Evolutionary conservation across 1,139 yeast genomes (phyloP).

Genomic region (Protomyces lactucae-debilis): DNA sequence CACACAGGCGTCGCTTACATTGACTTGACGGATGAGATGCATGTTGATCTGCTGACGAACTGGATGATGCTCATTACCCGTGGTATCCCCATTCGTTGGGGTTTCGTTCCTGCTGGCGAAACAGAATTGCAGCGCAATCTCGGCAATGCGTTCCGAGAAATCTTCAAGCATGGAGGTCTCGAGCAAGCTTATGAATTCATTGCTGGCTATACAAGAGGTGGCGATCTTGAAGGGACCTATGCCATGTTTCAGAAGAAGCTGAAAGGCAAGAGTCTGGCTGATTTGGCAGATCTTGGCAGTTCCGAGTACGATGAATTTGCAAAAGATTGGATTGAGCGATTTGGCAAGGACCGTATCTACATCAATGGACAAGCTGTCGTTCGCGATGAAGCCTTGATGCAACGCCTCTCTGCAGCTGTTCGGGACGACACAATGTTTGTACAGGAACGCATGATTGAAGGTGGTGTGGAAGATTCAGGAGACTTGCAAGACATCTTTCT

Average conservation of each 20-base stretch:
- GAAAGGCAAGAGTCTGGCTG: constrained; percentile 45
- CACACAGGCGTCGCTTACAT: constrained; percentile 69
- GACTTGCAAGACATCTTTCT: constrained; percentile 33
- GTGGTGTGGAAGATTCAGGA: constrained; percentile 32
- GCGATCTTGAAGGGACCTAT: constrained; percentile 1
- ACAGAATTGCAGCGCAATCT: constrained; percentile 18
- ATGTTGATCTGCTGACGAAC: constrained; percentile 43
- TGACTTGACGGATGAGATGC: constrained; percentile 53
- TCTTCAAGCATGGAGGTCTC: neutral
- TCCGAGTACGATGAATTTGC: neutral
- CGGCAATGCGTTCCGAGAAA: constrained; percentile 30
- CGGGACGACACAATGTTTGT: constrained; percentile 37
- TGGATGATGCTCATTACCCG: constrained; percentile 40
- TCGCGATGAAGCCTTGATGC: constrained; percentile 44
- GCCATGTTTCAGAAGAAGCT: constrained; percentile 33
- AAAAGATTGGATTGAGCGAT: constrained; percentile 9
- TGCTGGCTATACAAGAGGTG: constrained; percentile 1
- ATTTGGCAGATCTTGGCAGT: constrained; percentile 21
- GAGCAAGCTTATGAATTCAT: constrained; percentile 5
- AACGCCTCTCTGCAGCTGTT: constrained; percentile 40
- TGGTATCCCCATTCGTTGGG: constrained; percentile 73
- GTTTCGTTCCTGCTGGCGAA: constrained; percentile 59
- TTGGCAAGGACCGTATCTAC: constrained; percentile 49
- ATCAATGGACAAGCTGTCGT: constrained; percentile 61
- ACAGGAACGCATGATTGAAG: constrained; percentile 34